A percentile compares a stretch with the other conserved stretches of the same genome.
Conservation (phyloP, 1,284 basidiomycete genomes). For the Microbotryomycetes sp. region DNA sequence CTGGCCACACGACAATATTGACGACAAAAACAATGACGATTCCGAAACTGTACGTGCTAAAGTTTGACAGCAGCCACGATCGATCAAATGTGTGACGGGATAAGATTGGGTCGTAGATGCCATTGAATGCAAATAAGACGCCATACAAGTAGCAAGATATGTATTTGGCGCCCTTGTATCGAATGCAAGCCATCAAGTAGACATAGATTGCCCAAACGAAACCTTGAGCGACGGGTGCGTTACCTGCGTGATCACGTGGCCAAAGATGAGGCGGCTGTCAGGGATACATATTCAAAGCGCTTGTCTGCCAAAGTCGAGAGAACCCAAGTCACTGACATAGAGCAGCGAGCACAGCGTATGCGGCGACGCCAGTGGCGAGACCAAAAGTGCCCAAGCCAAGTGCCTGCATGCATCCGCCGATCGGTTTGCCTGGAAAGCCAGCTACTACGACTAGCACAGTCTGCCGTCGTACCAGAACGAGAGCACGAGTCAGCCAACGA, state of each 20-base stretch:
- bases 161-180: constrained; percentile 20
- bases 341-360: constrained; percentile 16
- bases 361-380: constrained; percentile 7
- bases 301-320: too few species aligned
- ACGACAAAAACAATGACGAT: constrained; percentile 21
- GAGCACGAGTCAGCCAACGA: background rate
- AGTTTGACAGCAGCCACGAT: constrained; percentile 16
- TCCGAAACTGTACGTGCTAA: constrained; percentile 20
- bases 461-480: background rate
- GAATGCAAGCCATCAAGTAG: constrained; percentile 21
- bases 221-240: constrained; percentile 23
- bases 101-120: constrained; percentile 18
- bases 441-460: constrained; percentile 23
- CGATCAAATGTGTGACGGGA: constrained; percentile 5
- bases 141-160: constrained; percentile 28
- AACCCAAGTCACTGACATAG: too few species aligned
- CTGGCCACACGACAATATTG: constrained; percentile 21
- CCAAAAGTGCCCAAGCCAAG: constrained; percentile 9
- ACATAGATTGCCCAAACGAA: constrained; percentile 28
- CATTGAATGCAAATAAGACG: constrained; percentile 26
- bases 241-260: background rate
- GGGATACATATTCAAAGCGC: background rate
- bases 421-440: constrained; percentile 16
- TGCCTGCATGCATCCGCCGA: constrained; percentile 22
- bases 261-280: background rate